phyloP scores from a whole-genome alignment of 1,284 basidiomycete species.

The Leccinum brunneo-olivaceum region DNA sequence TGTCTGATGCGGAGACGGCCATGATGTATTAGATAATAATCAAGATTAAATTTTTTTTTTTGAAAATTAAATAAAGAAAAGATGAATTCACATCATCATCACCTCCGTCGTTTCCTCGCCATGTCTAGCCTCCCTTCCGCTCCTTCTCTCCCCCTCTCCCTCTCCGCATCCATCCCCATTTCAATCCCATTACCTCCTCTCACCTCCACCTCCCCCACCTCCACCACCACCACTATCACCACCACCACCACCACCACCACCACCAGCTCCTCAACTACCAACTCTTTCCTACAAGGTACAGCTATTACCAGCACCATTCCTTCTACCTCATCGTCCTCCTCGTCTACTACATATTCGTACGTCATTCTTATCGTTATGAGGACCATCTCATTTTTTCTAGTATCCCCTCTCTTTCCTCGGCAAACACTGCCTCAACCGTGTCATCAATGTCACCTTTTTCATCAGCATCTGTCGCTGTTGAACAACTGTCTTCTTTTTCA shows the following conservation, averaged over 20 bases:
- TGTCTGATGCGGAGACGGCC: slow-evolving; percentile 70
- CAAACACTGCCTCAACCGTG: neutral
- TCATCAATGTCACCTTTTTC: neutral
- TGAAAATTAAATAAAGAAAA: too few species aligned
- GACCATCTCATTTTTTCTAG: neutral
- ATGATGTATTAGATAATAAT: slow-evolving; percentile 29
- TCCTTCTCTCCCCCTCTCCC: neutral
- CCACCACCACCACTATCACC: neutral
- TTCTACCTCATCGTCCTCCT: neutral
- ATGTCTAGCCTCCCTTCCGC: neutral
- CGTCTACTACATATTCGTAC: slow-evolving; percentile 3
- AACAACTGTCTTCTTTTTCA: slow-evolving; percentile 6
- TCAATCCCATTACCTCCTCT: neutral
- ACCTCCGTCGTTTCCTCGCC: too few species aligned
- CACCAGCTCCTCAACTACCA: too few species aligned
- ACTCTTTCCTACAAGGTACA: too few species aligned
- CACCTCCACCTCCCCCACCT: neutral
- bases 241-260: too few species aligned
- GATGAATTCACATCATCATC: too few species aligned
- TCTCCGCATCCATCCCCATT: neutral
- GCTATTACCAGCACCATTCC: too few species aligned
- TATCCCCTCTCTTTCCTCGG: neutral
- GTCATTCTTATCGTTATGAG: neutral
- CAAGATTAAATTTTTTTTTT: too few species aligned
- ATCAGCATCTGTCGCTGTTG: neutral